phyloP scores from a whole-genome alignment of 352 stramenopile genomes.

The Lagenidium sp. region DNA sequence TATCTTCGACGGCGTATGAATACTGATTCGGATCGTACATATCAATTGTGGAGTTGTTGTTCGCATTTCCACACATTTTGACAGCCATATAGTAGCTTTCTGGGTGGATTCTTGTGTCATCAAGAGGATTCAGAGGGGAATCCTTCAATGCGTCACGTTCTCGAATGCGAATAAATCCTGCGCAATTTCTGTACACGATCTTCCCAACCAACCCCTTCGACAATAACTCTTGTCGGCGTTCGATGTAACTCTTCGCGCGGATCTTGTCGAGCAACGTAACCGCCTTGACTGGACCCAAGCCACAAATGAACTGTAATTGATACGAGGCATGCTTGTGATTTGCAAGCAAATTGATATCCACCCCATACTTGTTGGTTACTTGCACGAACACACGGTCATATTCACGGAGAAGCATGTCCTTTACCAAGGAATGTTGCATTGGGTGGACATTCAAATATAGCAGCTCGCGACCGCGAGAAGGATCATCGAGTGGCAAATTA shows the following conservation, averaged over 20 bases:
- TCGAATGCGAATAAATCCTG: slow-evolving; percentile 81
- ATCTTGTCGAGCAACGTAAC: slow-evolving; percentile 75
- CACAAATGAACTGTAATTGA: slow-evolving; percentile 83
- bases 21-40: slow-evolving; percentile 90
- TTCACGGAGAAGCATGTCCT: slow-evolving; percentile 76
- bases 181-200: slow-evolving; percentile 84
- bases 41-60: slow-evolving; percentile 88
- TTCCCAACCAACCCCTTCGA: slow-evolving; percentile 78
- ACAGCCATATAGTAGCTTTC: slow-evolving; percentile 91
- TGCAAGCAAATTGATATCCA: slow-evolving; percentile 85
- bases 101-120: slow-evolving; percentile 84
- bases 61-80: slow-evolving; percentile 87
- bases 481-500: slow-evolving; percentile 68
- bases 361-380: slow-evolving; percentile 80
- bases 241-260: slow-evolving; percentile 76
- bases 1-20: slow-evolving; percentile 86
- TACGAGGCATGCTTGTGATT: slow-evolving; percentile 87
- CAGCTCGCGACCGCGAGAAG: slow-evolving; percentile 67
- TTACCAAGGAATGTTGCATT: slow-evolving; percentile 82
- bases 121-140: slow-evolving; percentile 73
- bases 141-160: slow-evolving; percentile 81
- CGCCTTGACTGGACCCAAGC: slow-evolving; percentile 77
- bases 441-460: slow-evolving; percentile 81
- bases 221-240: slow-evolving; percentile 79
- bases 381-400: slow-evolving; percentile 85